Evolutionary conservation across 306 rosid genomes (phyloP).

Genomic region (Cicer yamashitae): DNA sequence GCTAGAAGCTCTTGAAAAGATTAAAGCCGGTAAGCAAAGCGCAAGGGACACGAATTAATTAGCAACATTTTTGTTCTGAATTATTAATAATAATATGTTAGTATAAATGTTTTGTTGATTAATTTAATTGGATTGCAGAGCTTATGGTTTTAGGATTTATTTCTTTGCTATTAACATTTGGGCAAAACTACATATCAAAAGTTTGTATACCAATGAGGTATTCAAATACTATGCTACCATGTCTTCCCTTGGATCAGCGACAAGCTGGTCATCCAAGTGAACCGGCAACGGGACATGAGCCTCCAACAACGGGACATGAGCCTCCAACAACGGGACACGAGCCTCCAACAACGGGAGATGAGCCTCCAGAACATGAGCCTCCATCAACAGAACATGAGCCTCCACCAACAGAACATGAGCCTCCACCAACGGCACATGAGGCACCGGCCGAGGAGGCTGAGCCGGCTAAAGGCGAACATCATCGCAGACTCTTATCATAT

Average conservation of each 20-base stretch:
- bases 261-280: background rate
- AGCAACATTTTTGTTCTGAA: background rate
- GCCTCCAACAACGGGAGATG: background rate
- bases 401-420: background rate
- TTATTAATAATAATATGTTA: background rate
- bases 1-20: constrained; percentile 91
- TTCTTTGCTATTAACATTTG: constrained; percentile 83
- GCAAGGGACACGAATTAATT: background rate
- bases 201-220: constrained; percentile 59
- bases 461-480: constrained; percentile 25
- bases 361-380: background rate
- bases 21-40: constrained; percentile 70
- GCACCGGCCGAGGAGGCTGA: background rate
- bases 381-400: background rate
- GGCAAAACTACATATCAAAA: constrained; percentile 70
- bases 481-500: constrained; percentile 71
- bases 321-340: background rate
- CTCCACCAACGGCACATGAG: background rate
- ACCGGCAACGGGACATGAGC: background rate
- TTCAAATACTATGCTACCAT: constrained; percentile 78
- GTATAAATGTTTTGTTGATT: background rate
- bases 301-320: background rate
- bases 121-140: constrained; percentile 60
- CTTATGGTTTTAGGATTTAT: constrained; percentile 97
- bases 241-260: constrained; percentile 37